Base-by-base conservation (phyloP, 2,329 filamentous ascomycete species). In the Fusarium sp. region DNA sequence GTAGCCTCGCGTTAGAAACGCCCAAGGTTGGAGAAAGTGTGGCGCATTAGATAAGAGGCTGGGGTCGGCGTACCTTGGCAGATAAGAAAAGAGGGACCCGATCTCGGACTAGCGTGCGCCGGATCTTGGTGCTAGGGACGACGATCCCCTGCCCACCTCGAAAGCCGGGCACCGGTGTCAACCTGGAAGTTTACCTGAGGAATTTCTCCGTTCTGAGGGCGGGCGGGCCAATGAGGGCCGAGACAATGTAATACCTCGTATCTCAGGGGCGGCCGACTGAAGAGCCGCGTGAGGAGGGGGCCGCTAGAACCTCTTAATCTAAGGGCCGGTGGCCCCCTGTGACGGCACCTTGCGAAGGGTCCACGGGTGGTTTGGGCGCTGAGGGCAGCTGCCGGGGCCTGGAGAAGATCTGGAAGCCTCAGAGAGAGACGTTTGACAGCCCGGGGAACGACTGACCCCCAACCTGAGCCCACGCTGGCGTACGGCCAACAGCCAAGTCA, bases 221-320 rank as follows among this genome's bases (percentile, higher is more conserved):
- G 23, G 23, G 23, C 23, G 55, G 50, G 23, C 76, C 76, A 76
- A 77, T 77, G 23, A 65, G 9, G 28, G 39, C 1, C 2, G 4
- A 18, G 62, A 11, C 52, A 76, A 77, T 77, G 75, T 77, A 77
- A 77, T 77, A 74, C 62, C 55, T 68, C 48, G 51, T 59, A 63
- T 64, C 50, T 76, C 72, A 76, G 74, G 68, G 72, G 73, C 65
- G 72, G 43, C 70, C 68, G 65, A 74, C 73, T 75, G 73, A 75
- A 72, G 72, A 72, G 72, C 73, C 66, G 71, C 62, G 66, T 66
- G 31, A 65, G 61, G 65, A 58, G 48, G 61, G 63, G 67, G 58
- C 61, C 68, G 56, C 69, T 72, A 72, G 54, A 69, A 63, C 50
- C 48, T 62, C 60, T 60, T 53, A 63, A 66, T 71, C 56, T 62